A percentile compares a stretch with the other conserved stretches of the same genome.
These are phyloP conservation scores for Syzygium aromaticum DNA, from an alignment of 345 rosid species.

Conservation along the genomic window DNA sequence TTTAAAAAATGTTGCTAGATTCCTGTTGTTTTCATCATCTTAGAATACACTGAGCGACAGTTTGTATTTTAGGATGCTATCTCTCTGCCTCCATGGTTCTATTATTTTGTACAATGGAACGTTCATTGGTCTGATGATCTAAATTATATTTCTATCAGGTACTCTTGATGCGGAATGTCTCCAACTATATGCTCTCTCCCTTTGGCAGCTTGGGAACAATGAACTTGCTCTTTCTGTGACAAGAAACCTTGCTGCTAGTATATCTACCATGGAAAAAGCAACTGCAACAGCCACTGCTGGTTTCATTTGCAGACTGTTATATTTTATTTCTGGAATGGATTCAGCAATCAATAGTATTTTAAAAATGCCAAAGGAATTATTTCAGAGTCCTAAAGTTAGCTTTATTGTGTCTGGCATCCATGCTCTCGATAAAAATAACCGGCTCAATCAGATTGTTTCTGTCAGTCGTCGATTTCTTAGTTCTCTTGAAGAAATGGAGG, in stretches of 20 bases:
- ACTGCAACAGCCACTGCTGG: conserved; percentile 56
- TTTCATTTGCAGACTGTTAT: conserved; percentile 75
- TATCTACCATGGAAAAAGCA: conserved; percentile 48
- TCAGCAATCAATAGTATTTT: conserved; percentile 56
- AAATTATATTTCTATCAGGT: conserved; percentile 29
- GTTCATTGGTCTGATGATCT: not conserved
- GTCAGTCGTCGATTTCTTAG: conserved; percentile 35
- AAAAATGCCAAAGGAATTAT: conserved; percentile 66
- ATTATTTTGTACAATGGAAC: not conserved
- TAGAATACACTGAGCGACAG: not conserved
- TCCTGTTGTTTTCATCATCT: not conserved
- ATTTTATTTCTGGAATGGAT: conserved; percentile 67
- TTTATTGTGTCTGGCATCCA: conserved; percentile 61
- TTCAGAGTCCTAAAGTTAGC: conserved; percentile 61
- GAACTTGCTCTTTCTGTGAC: conserved; percentile 56
- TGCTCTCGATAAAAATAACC: conserved; percentile 64
- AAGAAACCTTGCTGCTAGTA: conserved; percentile 44
- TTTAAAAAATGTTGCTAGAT: not conserved
- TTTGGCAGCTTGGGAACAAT: conserved; percentile 75
- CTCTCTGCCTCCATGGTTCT: not conserved
- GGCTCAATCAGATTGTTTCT: conserved; percentile 55
- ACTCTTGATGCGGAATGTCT: conserved; percentile 60
- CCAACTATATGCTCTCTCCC: conserved; percentile 75
- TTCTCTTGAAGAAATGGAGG: conserved; percentile 47
- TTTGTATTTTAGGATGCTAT: not conserved